Conservation (phyloP, 2,329 filamentous ascomycete species). For the Trichothecium roseum region DNA sequence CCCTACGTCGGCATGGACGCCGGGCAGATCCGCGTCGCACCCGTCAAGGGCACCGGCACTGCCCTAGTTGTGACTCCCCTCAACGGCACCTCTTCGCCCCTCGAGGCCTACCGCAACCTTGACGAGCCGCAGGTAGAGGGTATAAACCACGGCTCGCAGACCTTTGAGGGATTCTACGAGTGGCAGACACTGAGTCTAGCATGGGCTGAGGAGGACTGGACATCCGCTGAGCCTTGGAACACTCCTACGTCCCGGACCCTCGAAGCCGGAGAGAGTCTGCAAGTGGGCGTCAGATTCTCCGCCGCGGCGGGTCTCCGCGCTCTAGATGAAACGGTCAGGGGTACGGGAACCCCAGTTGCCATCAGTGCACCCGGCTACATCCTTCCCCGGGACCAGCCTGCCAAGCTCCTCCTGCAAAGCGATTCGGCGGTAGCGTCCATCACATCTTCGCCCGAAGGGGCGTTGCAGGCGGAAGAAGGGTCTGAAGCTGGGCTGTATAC, state of each 20-base stretch:
- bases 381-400: conserved; percentile 34
- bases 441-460: conserved; percentile 22
- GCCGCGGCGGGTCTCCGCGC: conserved; percentile 31
- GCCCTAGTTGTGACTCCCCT: conserved; percentile 45
- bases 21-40: conserved; percentile 43
- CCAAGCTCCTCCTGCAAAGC: conserved; percentile 33
- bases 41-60: conserved; percentile 39
- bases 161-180: conserved; percentile 50
- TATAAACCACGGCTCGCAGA: conserved; percentile 38
- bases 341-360: conserved; percentile 34
- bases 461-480: conserved; percentile 20
- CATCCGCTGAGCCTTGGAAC: conserved; percentile 41
- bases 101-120: conserved; percentile 47
- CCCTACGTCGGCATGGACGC: conserved; percentile 51
- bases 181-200: conserved; percentile 46
- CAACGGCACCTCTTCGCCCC: conserved; percentile 27
- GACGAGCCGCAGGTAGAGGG: conserved; percentile 28
- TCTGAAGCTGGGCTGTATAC: conserved; percentile 24
- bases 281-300: conserved; percentile 41
- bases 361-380: conserved; percentile 45
- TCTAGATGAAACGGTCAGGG: conserved; percentile 34
- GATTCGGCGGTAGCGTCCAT: conserved; percentile 28
- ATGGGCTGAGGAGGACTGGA: conserved; percentile 48
- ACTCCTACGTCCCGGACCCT: conserved; percentile 34
- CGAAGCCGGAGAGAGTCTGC: conserved; percentile 30